Conservation (phyloP, 345 rosid genomes). For the Citrus australasica region DNA sequence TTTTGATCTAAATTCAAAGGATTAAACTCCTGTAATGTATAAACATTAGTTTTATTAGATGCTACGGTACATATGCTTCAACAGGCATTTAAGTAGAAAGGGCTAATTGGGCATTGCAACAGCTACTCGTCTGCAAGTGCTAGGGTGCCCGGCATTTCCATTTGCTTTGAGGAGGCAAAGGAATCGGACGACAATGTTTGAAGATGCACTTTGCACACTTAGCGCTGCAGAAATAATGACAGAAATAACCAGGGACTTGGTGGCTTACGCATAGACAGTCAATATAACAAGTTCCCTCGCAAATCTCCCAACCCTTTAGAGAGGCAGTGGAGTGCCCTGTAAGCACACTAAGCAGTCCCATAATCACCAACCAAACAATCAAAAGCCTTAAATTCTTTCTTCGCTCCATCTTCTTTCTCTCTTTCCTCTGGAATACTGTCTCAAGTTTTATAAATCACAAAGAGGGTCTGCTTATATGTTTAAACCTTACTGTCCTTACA, state of each 20-base stretch:
- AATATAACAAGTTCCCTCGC: background rate
- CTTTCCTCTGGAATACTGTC: too few relatives aligned
- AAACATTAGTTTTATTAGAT: too few relatives aligned
- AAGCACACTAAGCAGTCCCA: background rate
- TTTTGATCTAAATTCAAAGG: too few relatives aligned
- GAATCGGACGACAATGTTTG: background rate
- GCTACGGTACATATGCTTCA: too few relatives aligned
- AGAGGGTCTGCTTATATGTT: too few relatives aligned
- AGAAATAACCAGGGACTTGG: background rate
- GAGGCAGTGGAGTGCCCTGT: background rate
- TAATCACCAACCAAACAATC: background rate
- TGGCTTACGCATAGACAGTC: background rate
- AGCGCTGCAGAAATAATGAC: background rate
- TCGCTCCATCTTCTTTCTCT: too few relatives aligned
- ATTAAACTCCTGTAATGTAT: too few relatives aligned
- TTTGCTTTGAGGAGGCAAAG: background rate
- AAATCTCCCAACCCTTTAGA: background rate
- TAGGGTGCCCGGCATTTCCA: background rate
- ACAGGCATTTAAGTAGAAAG: too few relatives aligned
- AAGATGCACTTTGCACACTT: background rate
- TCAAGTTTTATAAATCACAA: too few relatives aligned
- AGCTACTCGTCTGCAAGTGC: background rate
- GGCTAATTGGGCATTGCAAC: background rate
- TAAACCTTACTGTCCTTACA: too few relatives aligned
- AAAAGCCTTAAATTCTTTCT: background rate